Base-by-base conservation (phyloP, 495 filamentous ascomycete species). In the Margaritispora aquatica region DNA sequence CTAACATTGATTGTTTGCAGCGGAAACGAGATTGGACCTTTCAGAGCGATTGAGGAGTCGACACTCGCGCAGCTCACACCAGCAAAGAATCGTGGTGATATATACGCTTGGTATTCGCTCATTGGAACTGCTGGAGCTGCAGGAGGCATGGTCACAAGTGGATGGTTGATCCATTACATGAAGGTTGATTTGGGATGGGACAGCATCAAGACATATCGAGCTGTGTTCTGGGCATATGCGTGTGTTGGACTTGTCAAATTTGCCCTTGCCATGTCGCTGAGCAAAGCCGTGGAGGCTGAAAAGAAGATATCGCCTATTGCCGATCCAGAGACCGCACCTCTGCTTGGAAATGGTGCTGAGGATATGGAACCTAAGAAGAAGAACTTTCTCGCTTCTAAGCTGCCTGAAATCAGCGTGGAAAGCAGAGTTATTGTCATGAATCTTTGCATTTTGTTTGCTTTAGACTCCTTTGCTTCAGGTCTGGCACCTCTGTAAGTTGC, bases 71-170 rank as follows among this genome's bases (percentile, higher is more conserved):
- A 93, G 60, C 77, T 95, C 17, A 88, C 85, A 0, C 74, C 76
- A 0, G 71, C 82, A 17, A 77, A 78, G 23, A 70, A 73, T 9
- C 76, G 89, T 54, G 78, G 84, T 48, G 88, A 92, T 73, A 82
- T 95, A 20, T 88, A 89, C 64, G 85, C 89, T 5, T 95, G 91
- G 91, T 91, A 94, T 64, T 83, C 83, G 0, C 75, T 94, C 19
- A 63, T 86, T 9, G 88, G 87, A 9, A 80, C 78, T 0, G 73
- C 81, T 0, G 87, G 85, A 0, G 82, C 82, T 0, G 86, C 88
- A 0, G 67, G 81, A 4, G 90, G 90, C 0, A 81, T 84, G 55
- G 71, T 90, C 60, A 66, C 76, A 17, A 84, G 83, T 41, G 91
- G 91, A 10, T 87, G 86, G 81, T 65, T 82, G 1, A 77, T 89